These are phyloP conservation scores for Lycium barbarum DNA, from an alignment of 257 asterid species.

Conservation along the genomic window DNA sequence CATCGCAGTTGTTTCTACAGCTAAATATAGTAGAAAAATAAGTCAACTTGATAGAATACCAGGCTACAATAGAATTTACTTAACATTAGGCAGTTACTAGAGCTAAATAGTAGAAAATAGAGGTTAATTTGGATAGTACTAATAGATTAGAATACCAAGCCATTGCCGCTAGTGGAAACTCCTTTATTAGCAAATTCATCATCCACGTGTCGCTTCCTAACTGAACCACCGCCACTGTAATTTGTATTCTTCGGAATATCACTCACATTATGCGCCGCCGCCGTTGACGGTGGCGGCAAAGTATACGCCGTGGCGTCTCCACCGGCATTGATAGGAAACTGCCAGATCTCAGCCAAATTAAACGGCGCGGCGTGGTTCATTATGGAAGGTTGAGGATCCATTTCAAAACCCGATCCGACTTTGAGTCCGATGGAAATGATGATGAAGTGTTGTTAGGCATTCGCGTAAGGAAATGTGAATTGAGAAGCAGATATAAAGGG, in stretches of 20 bases:
- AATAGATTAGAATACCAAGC: constrained; percentile 39
- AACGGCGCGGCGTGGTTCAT: constrained; percentile 46
- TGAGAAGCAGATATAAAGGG: constrained; percentile 35
- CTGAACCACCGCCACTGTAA: constrained; percentile 37
- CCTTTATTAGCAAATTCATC: constrained; percentile 49
- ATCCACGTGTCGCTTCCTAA: constrained; percentile 58
- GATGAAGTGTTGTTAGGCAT: constrained; percentile 3
- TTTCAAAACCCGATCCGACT: constrained; percentile 34
- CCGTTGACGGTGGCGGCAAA: constrained; percentile 24
- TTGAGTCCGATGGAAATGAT: constrained; percentile 35
- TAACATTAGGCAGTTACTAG: not conserved
- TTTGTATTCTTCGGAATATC: constrained; percentile 18
- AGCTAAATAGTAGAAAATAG: not conserved
- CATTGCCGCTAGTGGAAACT: constrained; percentile 59
- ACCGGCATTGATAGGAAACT: constrained; percentile 51
- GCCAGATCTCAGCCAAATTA: constrained; percentile 66
- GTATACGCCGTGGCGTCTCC: constrained; percentile 46
- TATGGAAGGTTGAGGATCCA: constrained; percentile 63
- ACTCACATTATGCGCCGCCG: not conserved
- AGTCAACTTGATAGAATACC: not conserved
- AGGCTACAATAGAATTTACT: not conserved
- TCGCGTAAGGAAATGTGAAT: constrained; percentile 26
- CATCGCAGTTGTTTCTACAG: not conserved
- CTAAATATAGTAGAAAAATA: not conserved
- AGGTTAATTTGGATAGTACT: not conserved